Evolutionary conservation across 2,329 filamentous ascomycete species (phyloP).

Genomic region (Fusarium burgessii): DNA sequence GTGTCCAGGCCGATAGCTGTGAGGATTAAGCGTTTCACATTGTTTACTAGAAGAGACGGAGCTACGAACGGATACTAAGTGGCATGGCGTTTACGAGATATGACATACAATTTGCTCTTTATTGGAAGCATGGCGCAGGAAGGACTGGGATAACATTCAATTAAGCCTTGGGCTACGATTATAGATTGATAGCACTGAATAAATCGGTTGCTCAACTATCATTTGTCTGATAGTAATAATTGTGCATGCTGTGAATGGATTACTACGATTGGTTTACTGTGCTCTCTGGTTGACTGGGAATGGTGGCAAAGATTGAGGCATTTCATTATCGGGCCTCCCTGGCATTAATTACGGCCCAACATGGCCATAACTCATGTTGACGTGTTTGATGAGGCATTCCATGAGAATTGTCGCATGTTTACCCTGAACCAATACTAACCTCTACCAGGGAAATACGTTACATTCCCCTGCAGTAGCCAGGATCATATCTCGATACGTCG

Average conservation of each 20-base stretch:
- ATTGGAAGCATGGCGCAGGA: constrained; percentile 45
- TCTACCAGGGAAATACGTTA: background rate
- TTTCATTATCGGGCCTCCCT: background rate
- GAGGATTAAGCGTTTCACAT: constrained; percentile 56
- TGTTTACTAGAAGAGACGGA: constrained; percentile 24
- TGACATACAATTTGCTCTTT: constrained; percentile 32
- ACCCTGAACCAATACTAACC: background rate
- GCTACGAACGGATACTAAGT: constrained; percentile 5
- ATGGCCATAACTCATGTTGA: background rate
- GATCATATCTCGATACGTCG: constrained; percentile 4
- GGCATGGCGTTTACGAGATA: constrained; percentile 45
- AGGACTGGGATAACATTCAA: constrained; percentile 31
- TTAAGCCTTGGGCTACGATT: constrained; percentile 9
- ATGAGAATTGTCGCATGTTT: no score
- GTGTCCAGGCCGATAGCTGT: constrained; percentile 76
- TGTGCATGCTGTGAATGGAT: background rate
- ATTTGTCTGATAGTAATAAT: no score
- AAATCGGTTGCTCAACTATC: constrained; percentile 22
- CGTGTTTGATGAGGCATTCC: no score
- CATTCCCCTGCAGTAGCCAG: background rate
- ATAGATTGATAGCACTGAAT: constrained; percentile 42
- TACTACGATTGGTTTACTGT: rapidly evolving
- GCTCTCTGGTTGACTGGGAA: background rate
- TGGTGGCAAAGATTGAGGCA: constrained; percentile 2
- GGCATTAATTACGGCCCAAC: background rate